Evolutionary conservation across 495 filamentous ascomycete species (phyloP), one percentile per base, ranked within the genome.

Genomic region (Trichoderma parareesei): DNA sequence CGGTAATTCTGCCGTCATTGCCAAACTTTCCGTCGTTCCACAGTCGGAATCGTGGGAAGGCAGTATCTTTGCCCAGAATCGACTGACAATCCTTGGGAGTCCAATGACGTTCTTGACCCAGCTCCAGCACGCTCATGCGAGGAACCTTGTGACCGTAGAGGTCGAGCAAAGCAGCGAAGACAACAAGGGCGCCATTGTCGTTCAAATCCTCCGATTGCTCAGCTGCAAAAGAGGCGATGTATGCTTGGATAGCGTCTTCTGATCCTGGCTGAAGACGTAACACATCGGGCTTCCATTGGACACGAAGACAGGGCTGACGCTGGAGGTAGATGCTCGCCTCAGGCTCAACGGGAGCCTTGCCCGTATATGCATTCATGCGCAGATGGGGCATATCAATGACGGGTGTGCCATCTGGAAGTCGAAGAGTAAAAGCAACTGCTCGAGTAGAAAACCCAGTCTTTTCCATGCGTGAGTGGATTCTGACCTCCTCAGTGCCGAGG

Each of bases 261-360:
- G 38, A 38, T 13, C 60, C 65, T n/a, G 64, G 33, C 9, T 49
- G 7, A 13, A 69, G 37, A 7, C 64, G 67, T 8, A 66, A n/a
- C 9, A 75, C 66, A 38, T 75, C 74, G 4, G 76, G 76, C 65
- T 76, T 76, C 76, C 76, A 78, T n/a, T 49, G n/a, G 2, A 72
- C 63, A 2, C 70, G 60, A 0, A 73, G 40, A 37, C 59, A 61
- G 0, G 75, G 74, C 18, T 77, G 66, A 2, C 73, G 69, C 38
- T 69, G 53, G 20, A 33, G 11, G 41, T 61, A 57, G 20, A 49
- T 27, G 40, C 18, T 64, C 41, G 46, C 55, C 62, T 49, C 13
- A 11, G 35, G 20, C 57, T 43, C 60, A 38, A 38, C 60, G 40
- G 60, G 18, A 18, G 33, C 37, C 63, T 64, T 67, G 13, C 64